Percentiles rank a stretch among this genome's conserved stretches.
Conservation (phyloP, 2,329 filamentous ascomycete species). For the Dothideomycetidae sp. region DNA sequence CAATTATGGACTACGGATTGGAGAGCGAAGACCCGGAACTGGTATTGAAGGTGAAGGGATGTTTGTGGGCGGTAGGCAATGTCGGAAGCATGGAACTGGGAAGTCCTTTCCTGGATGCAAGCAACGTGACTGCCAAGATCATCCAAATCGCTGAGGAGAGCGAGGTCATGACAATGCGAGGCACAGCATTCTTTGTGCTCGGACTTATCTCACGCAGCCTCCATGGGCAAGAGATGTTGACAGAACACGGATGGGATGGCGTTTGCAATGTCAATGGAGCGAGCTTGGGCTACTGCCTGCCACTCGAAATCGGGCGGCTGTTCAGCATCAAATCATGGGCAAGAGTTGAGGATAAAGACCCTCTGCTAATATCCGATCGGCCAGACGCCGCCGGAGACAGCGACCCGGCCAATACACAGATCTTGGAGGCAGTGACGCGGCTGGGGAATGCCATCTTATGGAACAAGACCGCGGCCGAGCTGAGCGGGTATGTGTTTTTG, state of each 20-base stretch:
- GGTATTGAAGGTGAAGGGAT: conserved; percentile 88
- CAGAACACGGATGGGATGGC: conserved; percentile 84
- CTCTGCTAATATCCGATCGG: background rate
- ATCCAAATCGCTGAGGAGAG: conserved; percentile 78
- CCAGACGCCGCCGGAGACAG: conserved; percentile 16
- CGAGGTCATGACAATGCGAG: conserved; percentile 80
- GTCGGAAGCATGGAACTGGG: conserved; percentile 97
- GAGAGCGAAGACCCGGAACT: conserved; percentile 73
- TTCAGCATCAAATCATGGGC: conserved; percentile 44
- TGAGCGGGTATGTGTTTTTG: conserved; percentile 40
- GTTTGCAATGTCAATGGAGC: conserved; percentile 71
- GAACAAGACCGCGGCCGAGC: conserved; percentile 69
- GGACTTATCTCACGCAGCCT: conserved; percentile 83
- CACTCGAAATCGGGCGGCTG: conserved; percentile 60
- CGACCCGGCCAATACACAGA: conserved; percentile 54
- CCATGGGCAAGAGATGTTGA: conserved; percentile 82
- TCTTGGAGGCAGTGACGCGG: conserved; percentile 73
- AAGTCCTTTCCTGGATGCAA: conserved; percentile 81
- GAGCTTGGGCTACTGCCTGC: conserved; percentile 78
- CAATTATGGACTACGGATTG: conserved; percentile 75
- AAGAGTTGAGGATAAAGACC: background rate
- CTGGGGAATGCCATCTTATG: conserved; percentile 87
- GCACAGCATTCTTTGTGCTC: conserved; percentile 91
- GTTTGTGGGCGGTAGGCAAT: conserved; percentile 93
- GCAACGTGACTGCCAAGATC: conserved; percentile 75